Conservation (phyloP, 176 grass and related monocot species). For the Raddia guianensis region DNA sequence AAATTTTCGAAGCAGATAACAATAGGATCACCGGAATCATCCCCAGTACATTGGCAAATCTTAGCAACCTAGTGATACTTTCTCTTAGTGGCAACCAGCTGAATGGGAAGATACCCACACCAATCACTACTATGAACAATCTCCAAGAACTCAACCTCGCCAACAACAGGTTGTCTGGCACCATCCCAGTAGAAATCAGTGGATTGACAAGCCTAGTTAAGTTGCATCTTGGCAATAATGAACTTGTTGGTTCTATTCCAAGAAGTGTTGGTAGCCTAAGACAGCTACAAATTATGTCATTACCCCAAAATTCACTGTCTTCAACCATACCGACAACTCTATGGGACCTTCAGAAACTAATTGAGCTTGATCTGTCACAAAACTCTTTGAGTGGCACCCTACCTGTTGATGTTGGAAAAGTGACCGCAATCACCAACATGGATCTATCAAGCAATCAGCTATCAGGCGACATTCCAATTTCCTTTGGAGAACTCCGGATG, state of each 20-base stretch:
- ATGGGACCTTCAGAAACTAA: conserved; percentile 41
- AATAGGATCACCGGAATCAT: conserved; percentile 39
- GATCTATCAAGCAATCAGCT: conserved; percentile 47
- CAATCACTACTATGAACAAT: conserved; percentile 25
- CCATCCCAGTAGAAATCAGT: conserved; percentile 40
- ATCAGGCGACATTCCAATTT: conserved; percentile 43
- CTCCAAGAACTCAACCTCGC: conserved; percentile 43
- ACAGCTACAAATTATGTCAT: conserved; percentile 33
- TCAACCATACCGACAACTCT: conserved; percentile 42
- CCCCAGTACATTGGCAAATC: conserved; percentile 33
- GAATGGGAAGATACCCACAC: conserved; percentile 37
- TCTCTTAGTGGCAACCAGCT: conserved; percentile 44
- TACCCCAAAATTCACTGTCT: conserved; percentile 43
- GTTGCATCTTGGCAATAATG: conserved; percentile 41
- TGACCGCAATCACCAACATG: conserved; percentile 35
- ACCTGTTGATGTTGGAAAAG: conserved; percentile 26
- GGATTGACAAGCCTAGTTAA: conserved; percentile 25
- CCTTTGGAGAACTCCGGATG: conserved; percentile 42
- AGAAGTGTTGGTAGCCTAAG: conserved; percentile 21
- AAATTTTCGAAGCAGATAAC: conserved; percentile 16
- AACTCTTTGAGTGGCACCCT: conserved; percentile 43
- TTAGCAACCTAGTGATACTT: conserved; percentile 31
- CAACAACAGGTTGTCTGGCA: conserved; percentile 41
- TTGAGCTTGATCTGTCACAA: conserved; percentile 43
- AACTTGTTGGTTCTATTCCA: conserved; percentile 41